Evolutionary conservation across 805 yeast species (phyloP).

Genomic region (Teunomyces barrocoloradensis): DNA sequence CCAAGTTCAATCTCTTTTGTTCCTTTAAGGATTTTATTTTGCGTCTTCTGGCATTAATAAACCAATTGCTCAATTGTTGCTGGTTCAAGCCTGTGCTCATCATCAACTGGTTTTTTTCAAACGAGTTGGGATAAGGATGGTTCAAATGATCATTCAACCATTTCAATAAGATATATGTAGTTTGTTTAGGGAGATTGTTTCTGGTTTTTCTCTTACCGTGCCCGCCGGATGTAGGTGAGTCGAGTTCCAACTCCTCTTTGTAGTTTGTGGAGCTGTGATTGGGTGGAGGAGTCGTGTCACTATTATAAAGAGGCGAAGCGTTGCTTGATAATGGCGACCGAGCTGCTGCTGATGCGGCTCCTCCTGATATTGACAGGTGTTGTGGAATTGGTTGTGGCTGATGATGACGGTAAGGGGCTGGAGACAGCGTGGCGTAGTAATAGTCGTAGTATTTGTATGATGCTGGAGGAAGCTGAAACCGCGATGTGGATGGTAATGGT

Average conservation of each 20-base stretch:
- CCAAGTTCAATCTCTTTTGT: conserved; percentile 18
- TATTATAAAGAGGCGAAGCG: conserved; percentile 10
- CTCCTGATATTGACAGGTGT: conserved; percentile 1
- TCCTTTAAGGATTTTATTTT: conserved; percentile 55
- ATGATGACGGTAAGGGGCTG: neutral
- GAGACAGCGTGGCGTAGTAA: conserved; percentile 9
- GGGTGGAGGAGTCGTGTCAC: conserved; percentile 11
- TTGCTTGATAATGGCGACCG: conserved; percentile 10
- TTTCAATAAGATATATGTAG: conserved; percentile 64
- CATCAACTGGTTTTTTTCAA: conserved; percentile 69
- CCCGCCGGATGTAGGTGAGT: conserved; percentile 3
- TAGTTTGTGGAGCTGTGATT: conserved; percentile 6
- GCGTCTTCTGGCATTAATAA: conserved; percentile 81
- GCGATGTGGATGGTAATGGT: conserved; percentile 6
- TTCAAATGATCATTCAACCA: conserved; percentile 76
- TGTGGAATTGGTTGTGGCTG: neutral
- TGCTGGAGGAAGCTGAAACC: conserved; percentile 1
- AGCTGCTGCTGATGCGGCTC: conserved; percentile 1
- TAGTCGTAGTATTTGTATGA: conserved; percentile 13
- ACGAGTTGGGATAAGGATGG: conserved; percentile 82
- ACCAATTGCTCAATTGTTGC: conserved; percentile 84
- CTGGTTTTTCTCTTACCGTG: conserved; percentile 41
- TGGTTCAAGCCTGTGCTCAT: conserved; percentile 72
- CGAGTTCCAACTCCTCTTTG: conserved; percentile 5
- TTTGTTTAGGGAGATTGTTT: conserved; percentile 75